Evolutionary conservation across 1,139 yeast species (phyloP), one percentile per base, ranked within the genome.

Genomic region (Diutina siamensis): DNA sequence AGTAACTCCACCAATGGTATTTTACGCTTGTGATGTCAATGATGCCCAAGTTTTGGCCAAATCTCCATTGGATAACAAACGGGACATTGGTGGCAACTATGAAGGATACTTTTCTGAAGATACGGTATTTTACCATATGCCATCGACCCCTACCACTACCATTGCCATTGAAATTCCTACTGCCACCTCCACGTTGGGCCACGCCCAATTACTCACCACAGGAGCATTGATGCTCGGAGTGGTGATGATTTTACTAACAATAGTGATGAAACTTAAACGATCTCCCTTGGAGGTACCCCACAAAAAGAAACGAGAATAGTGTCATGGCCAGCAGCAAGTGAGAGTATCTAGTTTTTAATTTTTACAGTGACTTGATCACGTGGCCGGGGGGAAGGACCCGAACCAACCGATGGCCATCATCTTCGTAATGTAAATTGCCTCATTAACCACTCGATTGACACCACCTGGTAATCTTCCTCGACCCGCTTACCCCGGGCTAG

Each of bases 41-140:
- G 68, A 65, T 32, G 60, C 57, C 1, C 50, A 58, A 22, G 53
- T 64, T 4, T 54, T 70, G 25, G 53, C 49, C 8, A 57, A 60
- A 31, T 67, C 69, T 18, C 75, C 76, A 1, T 71, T 71, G 48
- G 66, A 66, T 48, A 61, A 59, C 49, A 60, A 48, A 41, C 50
- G 47, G 32, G 48, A 44, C 13, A 50, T 63, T 17, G 73, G 73
- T 1, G 71, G 69, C 17, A 60, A 59, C 40, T 68, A 59, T 51
- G 68, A 67, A 49, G 53, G 57, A 17, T 67, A 61, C 47, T 71
- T 71, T 53, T 67, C 74, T 12, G 59, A 66, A 18, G 63, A 68
- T 49, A 67, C 74, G 0, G 70, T 67, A 2, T 70, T 68, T 49
- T 71, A 67, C 50, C 72, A 68, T 48, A 55, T 62, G 12, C 45